A percentile compares a stretch with the other conserved stretches of the same genome.
phyloP scores from a whole-genome alignment of 31 red algal species.

The Odonthalia washingtoniensis region DNA sequence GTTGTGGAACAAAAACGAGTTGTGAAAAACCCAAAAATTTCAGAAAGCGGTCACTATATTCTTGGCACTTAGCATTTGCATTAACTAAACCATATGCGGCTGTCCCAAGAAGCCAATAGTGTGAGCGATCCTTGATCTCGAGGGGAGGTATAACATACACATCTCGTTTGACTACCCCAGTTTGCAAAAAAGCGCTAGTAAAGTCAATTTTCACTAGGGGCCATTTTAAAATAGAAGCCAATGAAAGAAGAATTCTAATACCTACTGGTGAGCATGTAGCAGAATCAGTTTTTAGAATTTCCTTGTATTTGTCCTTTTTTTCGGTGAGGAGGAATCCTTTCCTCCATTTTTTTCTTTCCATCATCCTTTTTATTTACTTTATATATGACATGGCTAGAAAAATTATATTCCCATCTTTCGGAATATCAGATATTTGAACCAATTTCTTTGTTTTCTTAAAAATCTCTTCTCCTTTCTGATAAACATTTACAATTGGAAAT shows the following conservation, averaged over 20 bases:
- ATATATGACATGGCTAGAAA: slow-evolving; percentile 30
- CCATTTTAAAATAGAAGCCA: not conserved
- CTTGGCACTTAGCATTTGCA: no score
- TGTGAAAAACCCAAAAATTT: no score
- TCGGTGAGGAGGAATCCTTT: not conserved
- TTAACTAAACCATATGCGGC: no score
- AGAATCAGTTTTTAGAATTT: not conserved
- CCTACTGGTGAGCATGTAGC: not conserved
- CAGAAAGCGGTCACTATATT: slow-evolving; percentile 14
- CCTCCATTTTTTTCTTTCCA: not conserved
- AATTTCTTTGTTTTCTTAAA: not conserved
- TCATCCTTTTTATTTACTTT: not conserved
- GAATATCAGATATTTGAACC: not conserved
- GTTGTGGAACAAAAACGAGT: slow-evolving; percentile 10
- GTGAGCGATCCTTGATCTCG: not conserved
- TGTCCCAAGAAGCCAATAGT: not conserved
- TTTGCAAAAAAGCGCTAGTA: not conserved
- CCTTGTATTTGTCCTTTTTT: not conserved
- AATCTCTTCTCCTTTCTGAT: not conserved
- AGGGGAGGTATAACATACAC: slow-evolving; percentile 17
- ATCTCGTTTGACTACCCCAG: slow-evolving; percentile 19
- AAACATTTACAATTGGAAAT: not conserved
- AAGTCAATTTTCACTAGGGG: not conserved
- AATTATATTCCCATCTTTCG: slow-evolving; percentile 30
- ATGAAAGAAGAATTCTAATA: no score